Base-by-base conservation (phyloP, 129 eudicot genomes). In the Helichrysum umbraculigerum region DNA sequence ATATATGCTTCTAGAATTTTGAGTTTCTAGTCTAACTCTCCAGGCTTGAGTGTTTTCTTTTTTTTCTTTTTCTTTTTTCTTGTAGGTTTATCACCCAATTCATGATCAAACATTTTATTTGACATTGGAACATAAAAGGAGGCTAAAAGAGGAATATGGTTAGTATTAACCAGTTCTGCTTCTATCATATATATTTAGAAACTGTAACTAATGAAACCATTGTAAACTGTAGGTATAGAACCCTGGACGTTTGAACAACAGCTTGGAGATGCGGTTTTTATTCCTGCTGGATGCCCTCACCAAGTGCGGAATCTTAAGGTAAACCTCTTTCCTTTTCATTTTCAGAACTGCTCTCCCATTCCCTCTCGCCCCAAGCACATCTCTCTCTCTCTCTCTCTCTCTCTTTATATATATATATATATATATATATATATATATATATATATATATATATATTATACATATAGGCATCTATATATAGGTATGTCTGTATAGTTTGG, bases 221-320 rank as follows among this genome's bases (percentile, higher is more conserved):
- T 66, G 71, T 68, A 11, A 52, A 76, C 54, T 35, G 75, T 30
- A 93, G 98, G 96, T 44, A 74, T 93, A 75, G 97, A 90, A 57
- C 89, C 98, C 34, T 93, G 98, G 98, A 88, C 96, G 0, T 93
- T 93, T 79, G 96, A 83, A 70, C 98, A 93, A 74, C 82, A 75
- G 58, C 88, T 90, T 50, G 98, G 98, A 73, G 98, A 93, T 78
- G 98, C 98, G 19, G 98, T 93, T 60, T 93, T 93, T 64, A 93
- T 93, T 79, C 98, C 98, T 68, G 97, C 98, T 33, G 98, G 98
- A 12, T 93, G 98, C 80, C 98, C 98, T 32, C 98, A 90, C 75
- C 98, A 93, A 87, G 98, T 93, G 75, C 82, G 98, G 15, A 93
- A 93, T 85, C 91, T 90, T 42, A 88, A 93, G 90, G 97, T 93